These are phyloP conservation scores for Astrothelium macrocarpum DNA, from an alignment of 495 filamentous ascomycete species.

Conservation along the genomic window DNA sequence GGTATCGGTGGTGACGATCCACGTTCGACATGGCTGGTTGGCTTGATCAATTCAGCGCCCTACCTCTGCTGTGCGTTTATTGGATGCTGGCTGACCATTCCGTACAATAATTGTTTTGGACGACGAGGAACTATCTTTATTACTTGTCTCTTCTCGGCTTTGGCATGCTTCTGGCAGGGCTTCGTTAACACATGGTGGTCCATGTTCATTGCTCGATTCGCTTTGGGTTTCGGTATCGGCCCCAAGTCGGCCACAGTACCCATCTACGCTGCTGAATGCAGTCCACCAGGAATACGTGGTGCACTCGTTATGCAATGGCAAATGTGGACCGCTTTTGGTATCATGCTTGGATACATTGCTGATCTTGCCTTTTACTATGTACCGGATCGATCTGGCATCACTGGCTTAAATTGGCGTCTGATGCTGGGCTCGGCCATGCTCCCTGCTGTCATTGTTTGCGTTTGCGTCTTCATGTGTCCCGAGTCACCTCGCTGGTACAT, in stretches of 20 bases:
- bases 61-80: conserved; percentile 70
- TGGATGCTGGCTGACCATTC: conserved; percentile 76
- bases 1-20: conserved; percentile 44
- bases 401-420: conserved; percentile 67
- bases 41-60: conserved; percentile 53
- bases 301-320: conserved; percentile 83
- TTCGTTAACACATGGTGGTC: conserved; percentile 43
- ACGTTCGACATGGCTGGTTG: conserved; percentile 52
- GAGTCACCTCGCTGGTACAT: conserved; percentile 77
- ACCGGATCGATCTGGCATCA: conserved; percentile 50
- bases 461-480: conserved; percentile 62
- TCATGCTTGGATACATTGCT: conserved; percentile 48
- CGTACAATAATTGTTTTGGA: conserved; percentile 69
- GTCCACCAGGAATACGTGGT: conserved; percentile 39
- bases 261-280: conserved; percentile 49
- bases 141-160: conserved; percentile 54
- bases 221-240: conserved; percentile 53
- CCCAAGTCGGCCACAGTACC: conserved; percentile 51
- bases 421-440: conserved; percentile 77
- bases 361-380: conserved; percentile 56
- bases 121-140: conserved; percentile 79
- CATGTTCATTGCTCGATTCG: conserved; percentile 48
- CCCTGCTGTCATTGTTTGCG: conserved; percentile 60
- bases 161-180: conserved; percentile 59
- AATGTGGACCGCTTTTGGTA: conserved; percentile 73